Percentiles rank a stretch among this genome's conserved stretches.
Evolutionary conservation across 106 monocot species (phyloP).

Genomic region (Vanilla planifolia): DNA sequence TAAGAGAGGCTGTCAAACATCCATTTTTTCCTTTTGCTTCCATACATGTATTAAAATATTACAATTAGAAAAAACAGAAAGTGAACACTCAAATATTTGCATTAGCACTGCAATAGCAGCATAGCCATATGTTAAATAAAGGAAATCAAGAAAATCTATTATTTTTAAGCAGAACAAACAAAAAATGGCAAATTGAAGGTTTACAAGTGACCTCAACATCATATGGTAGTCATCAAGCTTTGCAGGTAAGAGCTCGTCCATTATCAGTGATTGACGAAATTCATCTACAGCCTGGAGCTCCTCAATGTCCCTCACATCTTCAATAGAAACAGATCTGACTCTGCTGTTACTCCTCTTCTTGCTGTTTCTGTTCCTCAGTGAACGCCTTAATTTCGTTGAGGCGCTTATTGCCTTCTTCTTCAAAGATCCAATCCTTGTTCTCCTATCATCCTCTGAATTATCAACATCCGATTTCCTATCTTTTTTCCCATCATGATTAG

Average conservation of each 20-base stretch:
- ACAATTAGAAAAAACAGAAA: too few relatives aligned
- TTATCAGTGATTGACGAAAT: conserved; percentile 34
- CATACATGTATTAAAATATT: too few relatives aligned
- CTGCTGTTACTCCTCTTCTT: conserved; percentile 29
- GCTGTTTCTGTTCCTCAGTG: conserved; percentile 31
- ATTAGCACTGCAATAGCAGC: too few relatives aligned
- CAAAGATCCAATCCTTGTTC: conserved; percentile 20
- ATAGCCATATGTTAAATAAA: too few relatives aligned
- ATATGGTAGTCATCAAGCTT: conserved; percentile 54
- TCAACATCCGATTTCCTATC: conserved; percentile 21
- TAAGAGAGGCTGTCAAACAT: too few relatives aligned
- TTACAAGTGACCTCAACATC: too few relatives aligned
- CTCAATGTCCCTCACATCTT: conserved; percentile 48
- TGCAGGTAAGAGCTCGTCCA: conserved; percentile 51
- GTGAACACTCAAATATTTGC: too few relatives aligned
- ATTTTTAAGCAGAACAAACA: too few relatives aligned
- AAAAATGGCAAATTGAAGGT: too few relatives aligned
- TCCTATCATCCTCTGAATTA: conserved; percentile 7
- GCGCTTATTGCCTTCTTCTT: conserved; percentile 21
- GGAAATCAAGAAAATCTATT: too few relatives aligned
- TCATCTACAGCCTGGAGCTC: conserved; percentile 55
- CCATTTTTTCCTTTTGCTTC: too few relatives aligned
- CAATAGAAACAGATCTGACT: conserved; percentile 29
- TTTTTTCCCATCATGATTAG: conserved; percentile 9
- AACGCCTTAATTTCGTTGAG: conserved; percentile 24